These are phyloP conservation scores for Plantago lanceolata DNA, from an alignment of 305 asterid genomes.

Conservation along the genomic window DNA sequence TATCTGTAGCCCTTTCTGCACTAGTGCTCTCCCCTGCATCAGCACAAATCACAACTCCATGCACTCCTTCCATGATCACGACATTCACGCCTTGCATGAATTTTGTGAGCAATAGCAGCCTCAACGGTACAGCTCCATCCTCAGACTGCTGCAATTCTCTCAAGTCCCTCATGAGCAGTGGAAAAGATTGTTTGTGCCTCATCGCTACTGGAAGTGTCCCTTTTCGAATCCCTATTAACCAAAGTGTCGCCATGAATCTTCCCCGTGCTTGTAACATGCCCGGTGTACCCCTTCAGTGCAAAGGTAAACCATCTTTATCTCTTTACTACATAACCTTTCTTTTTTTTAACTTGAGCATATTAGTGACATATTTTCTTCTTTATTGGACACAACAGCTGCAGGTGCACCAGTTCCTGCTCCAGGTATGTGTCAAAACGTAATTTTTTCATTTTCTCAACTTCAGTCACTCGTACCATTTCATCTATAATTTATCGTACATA, in stretches of 20 bases:
- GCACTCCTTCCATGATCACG: slow-evolving; percentile 57
- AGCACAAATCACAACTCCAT: slow-evolving; percentile 44
- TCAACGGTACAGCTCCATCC: slow-evolving; percentile 46
- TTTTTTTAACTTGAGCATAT: neutral
- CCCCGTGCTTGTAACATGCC: slow-evolving; percentile 74
- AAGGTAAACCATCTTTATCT: slow-evolving; percentile 33
- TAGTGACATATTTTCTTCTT: neutral
- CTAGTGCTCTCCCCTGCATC: slow-evolving; percentile 24
- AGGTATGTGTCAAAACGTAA: neutral
- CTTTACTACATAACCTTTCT: neutral
- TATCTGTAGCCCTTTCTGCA: slow-evolving; percentile 22
- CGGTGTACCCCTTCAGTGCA: slow-evolving; percentile 69
- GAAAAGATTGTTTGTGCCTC: slow-evolving; percentile 67
- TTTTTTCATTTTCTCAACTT: neutral
- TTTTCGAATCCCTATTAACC: slow-evolving; percentile 53
- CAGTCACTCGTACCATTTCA: neutral
- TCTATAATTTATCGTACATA: neutral
- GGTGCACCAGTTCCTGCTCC: slow-evolving; percentile 17
- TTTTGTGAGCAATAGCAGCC: slow-evolving; percentile 36
- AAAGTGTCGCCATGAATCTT: slow-evolving; percentile 49
- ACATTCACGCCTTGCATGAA: slow-evolving; percentile 52
- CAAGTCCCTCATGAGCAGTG: slow-evolving; percentile 45
- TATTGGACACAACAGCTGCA: neutral
- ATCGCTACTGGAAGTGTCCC: slow-evolving; percentile 58
- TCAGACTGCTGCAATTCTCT: slow-evolving; percentile 63